phyloP scores from a whole-genome alignment of 441 rosid species.

The Adansonia grandidieri region DNA sequence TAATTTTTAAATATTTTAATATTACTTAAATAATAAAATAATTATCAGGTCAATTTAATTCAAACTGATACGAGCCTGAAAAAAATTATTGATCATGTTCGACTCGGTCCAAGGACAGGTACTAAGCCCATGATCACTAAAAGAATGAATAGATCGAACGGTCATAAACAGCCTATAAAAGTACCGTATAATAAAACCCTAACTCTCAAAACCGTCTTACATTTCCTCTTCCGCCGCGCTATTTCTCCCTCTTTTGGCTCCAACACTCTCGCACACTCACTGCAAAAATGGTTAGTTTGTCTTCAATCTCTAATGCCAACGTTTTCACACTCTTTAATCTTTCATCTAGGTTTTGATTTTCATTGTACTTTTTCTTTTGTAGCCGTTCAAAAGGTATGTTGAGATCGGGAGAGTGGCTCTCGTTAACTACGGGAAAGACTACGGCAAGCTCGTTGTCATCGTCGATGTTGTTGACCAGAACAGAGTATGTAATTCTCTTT shows the following conservation, averaged over 20 bases:
- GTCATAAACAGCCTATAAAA: constrained; percentile 21
- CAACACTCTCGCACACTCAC: neutral
- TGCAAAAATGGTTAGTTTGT: constrained; percentile 41
- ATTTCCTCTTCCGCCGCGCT: neutral
- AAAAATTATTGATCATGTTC: too few species aligned
- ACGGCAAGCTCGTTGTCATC: constrained; percentile 87
- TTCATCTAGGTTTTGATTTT: neutral
- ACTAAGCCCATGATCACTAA: neutral
- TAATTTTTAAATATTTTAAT: too few species aligned
- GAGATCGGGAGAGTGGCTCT: constrained; percentile 97
- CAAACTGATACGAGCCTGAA: too few species aligned
- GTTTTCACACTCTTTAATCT: neutral
- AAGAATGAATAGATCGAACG: constrained; percentile 33
- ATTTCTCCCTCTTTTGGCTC: neutral
- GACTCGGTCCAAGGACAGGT: too few species aligned
- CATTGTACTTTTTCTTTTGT: neutral
- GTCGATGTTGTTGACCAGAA: constrained; percentile 93
- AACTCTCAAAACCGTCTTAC: neutral
- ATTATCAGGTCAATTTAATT: too few species aligned
- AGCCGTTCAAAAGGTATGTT: constrained; percentile 74
- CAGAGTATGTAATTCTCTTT: constrained; percentile 47
- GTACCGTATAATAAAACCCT: constrained; percentile 30
- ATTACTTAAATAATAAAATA: too few species aligned
- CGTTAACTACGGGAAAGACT: constrained; percentile 89
- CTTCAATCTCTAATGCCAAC: neutral